Base-by-base conservation (phyloP, 345 rosid species). In the Sisymbrium altissimum region DNA sequence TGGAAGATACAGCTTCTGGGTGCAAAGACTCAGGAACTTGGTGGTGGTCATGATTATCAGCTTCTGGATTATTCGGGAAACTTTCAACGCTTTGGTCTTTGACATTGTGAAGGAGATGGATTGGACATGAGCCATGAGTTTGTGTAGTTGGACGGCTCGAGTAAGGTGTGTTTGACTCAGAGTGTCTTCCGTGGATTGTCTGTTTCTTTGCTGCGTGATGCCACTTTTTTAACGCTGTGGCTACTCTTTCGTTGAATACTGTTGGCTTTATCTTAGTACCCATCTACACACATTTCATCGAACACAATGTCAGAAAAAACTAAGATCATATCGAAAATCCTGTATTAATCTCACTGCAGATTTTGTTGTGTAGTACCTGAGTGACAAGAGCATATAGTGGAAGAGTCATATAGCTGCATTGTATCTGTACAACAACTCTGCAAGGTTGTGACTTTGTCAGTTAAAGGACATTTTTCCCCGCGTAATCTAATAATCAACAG, bases 301-400 rank as follows among this genome's bases (percentile, higher is more conserved):
- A 44, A 70, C 63, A 33, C 14, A 35, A 12, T 5, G 35, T 72
- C 17, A 44, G 21, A 32, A 19, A 30, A 35, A 56, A 36, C 49
- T 10, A 62, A 17, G 35, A 64, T 40, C 54, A 65, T 58, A 52
- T 38, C 5, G 2, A 53, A 53, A 59, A 36, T 19, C 15, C 13
- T 3, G 45, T 7, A 65, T 21, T 15, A 4, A 29, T 64, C 21
- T 38, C 15, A 6, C 36, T 44, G 11, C 38, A 19, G 30, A 68
- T 9, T 3, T 44, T 68, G 11, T 39, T 27, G 65, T 63, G 0
- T 58, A 36, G 44, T 66, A 90, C 98, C 91, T 93, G 99, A 7
- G 98, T 95, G 54, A 95, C 99, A 39, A 95, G 74, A 25, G 99
- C 99, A 74, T 95, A 92, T 19, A 95, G 91, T 54, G 99, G 99